Base-by-base conservation (phyloP, 768 basidiomycete genomes). In the Mycena floridula region DNA sequence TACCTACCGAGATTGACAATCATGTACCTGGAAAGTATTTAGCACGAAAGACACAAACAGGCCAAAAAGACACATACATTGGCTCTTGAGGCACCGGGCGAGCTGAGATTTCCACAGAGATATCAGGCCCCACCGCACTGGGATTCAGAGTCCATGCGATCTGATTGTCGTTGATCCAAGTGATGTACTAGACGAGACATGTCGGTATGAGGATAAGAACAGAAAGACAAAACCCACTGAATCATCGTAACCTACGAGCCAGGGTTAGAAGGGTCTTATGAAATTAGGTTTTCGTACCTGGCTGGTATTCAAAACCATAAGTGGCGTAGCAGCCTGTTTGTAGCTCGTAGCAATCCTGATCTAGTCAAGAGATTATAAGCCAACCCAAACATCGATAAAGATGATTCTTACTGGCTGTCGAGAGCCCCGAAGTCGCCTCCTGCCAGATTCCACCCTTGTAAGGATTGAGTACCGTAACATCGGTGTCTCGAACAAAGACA, bases 401-500 rank as follows among this genome's bases (percentile, higher is more conserved):
- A 13, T n/a, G 27, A 6, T 18, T 23, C 43, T 25, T 24, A 48
- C 47, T 65, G 7, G 89, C 91, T 18, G 60, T 61, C 1, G 81
- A 80, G 11, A 90, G 63, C 15, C 75, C 79, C 3, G 89, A 91
- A 6, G 88, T 83, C n/a, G 89, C 81, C 63, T 93, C 82, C 59
- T 95, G 92, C 37, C 72, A 74, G 4, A 68, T 64, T 40, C 82
- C 78, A 3, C 92, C 92, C 35, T 70, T 64, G 53, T 79, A 91
- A 11, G 73, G 58, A 57, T 91, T 90, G 46, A 75, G 69, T 40
- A 56, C 42, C 12, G 80, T 78, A 18, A 73, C 69, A 21, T 70
- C 61, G 0, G 74, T 59, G 55, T 93, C 64, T 35, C 62, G 49
- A 45, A 89, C 77, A 43, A 76, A 64, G 57, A 78, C 54, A 55